Percentiles rank a stretch among this genome's conserved stretches.
Conservation (phyloP, 805 yeast species). For the Ogataea corticis region DNA sequence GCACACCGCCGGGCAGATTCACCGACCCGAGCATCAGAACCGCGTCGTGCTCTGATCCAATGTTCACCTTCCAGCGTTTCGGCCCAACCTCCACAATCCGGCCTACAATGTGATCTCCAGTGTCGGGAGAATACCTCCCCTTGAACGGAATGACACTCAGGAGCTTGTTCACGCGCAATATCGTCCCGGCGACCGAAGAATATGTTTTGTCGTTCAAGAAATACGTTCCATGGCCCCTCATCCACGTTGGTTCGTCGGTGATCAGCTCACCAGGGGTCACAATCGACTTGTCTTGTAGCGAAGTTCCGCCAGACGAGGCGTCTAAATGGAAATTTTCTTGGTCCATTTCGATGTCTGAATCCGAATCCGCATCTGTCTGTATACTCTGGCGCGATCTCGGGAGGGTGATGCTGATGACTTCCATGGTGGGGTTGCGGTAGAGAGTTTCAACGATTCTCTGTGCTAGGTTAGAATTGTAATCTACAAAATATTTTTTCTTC, state of each 20-base stretch:
- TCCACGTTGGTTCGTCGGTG: constrained; percentile 96
- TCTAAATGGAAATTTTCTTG: constrained; percentile 8
- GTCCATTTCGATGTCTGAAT: constrained; percentile 27
- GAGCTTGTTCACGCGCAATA: constrained; percentile 81
- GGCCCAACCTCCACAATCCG: constrained; percentile 92
- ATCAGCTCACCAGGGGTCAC: constrained; percentile 96
- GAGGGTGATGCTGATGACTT: constrained; percentile 31
- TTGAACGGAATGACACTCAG: constrained; percentile 82
- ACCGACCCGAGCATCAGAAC: constrained; percentile 92
- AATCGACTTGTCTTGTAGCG: constrained; percentile 35
- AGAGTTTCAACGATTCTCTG: too few species aligned
- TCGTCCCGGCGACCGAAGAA: constrained; percentile 91
- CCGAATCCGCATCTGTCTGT: constrained; percentile 20
- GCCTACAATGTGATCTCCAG: constrained; percentile 96
- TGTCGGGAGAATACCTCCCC: constrained; percentile 88
- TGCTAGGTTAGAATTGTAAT: too few species aligned
- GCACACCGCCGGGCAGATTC: constrained; percentile 94
- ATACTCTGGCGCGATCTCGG: constrained; percentile 15
- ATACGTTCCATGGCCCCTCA: constrained; percentile 98
- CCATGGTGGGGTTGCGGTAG: too few species aligned
- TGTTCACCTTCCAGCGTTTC: constrained; percentile 94
- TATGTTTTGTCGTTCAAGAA: constrained; percentile 71
- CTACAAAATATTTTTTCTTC: background rate
- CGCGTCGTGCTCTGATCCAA: constrained; percentile 94
- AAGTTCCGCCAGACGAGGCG: constrained; percentile 14